Percentiles rank a stretch among this genome's conserved stretches.
These are phyloP conservation scores for Nigrospora osmanthi DNA, from an alignment of 2,329 filamentous ascomycete genomes.

Conservation along the genomic window DNA sequence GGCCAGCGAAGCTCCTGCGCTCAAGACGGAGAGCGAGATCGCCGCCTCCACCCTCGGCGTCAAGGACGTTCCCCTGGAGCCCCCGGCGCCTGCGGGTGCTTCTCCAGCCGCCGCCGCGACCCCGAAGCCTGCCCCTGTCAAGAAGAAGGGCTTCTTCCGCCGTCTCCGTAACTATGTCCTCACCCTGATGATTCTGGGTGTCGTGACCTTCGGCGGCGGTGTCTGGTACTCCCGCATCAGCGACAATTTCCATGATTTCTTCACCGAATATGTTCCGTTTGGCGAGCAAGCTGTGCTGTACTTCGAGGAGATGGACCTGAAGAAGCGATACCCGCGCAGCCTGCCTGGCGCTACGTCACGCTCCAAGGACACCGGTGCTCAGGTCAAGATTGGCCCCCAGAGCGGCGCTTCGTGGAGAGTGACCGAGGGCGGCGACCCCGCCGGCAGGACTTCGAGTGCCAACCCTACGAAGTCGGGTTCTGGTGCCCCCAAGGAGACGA, in stretches of 20 bases:
- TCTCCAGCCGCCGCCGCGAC: slow-evolving; percentile 28
- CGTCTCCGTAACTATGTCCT: slow-evolving; percentile 72
- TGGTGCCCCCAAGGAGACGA: slow-evolving; percentile 9
- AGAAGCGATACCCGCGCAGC: slow-evolving; percentile 65
- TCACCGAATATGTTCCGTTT: slow-evolving; percentile 92
- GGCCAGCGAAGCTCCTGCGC: slow-evolving; percentile 28
- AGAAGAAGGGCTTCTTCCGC: slow-evolving; percentile 59
- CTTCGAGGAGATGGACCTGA: slow-evolving; percentile 91
- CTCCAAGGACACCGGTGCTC: slow-evolving; percentile 53
- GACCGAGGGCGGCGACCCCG: slow-evolving; percentile 19
- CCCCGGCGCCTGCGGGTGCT: slow-evolving; percentile 26
- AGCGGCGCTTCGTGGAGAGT: slow-evolving; percentile 68
- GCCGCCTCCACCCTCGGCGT: slow-evolving; percentile 27
- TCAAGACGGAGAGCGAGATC: slow-evolving; percentile 25
- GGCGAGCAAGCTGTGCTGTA: slow-evolving; percentile 93
- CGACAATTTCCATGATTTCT: slow-evolving; percentile 99
- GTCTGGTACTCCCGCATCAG: slow-evolving; percentile 89
- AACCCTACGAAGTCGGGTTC: slow-evolving; percentile 10
- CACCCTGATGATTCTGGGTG: slow-evolving; percentile 68
- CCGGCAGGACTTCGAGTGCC: slow-evolving; percentile 19
- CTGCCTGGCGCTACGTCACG: slow-evolving; percentile 34
- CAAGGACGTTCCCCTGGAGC: slow-evolving; percentile 30
- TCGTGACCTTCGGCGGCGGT: slow-evolving; percentile 75
- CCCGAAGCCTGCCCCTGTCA: slow-evolving; percentile 27
- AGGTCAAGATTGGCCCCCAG: slow-evolving; percentile 76